Percentiles rank a stretch among this genome's conserved stretches.
These are phyloP conservation scores for Pseudohyphozyma bogoriensis DNA, from an alignment of 768 basidiomycete species.

Conservation along the genomic window DNA sequence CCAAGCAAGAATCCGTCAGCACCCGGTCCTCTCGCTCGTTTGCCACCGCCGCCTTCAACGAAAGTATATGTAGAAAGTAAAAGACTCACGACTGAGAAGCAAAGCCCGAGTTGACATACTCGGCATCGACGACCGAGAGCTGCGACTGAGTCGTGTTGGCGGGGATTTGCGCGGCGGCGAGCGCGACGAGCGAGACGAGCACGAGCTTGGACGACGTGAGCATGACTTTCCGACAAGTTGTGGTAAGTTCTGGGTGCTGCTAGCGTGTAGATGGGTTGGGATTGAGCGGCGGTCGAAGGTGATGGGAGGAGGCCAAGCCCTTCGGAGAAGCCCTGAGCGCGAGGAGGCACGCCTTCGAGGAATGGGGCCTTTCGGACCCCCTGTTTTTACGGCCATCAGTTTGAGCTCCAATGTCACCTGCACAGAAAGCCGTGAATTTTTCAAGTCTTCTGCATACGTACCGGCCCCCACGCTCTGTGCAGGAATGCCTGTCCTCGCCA, in stretches of 20 bases:
- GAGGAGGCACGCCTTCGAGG: too few relatives aligned
- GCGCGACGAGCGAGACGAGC: neutral
- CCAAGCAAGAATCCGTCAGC: too few relatives aligned
- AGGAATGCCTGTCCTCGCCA: too few relatives aligned
- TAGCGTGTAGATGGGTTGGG: neutral
- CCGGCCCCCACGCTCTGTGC: too few relatives aligned
- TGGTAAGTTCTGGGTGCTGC: neutral
- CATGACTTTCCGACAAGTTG: slow-evolving; percentile 51
- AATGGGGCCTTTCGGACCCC: too few relatives aligned
- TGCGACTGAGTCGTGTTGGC: neutral
- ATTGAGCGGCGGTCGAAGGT: neutral
- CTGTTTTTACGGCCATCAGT: neutral
- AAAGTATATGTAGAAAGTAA: too few relatives aligned
- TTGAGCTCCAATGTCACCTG: too few relatives aligned
- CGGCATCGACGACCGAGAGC: slow-evolving; percentile 11
- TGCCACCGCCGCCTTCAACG: too few relatives aligned
- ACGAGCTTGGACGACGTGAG: slow-evolving; percentile 47
- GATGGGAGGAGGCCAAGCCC: neutral
- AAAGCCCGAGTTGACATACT: slow-evolving; percentile 21
- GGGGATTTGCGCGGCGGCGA: neutral
- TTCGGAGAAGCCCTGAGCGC: too few relatives aligned
- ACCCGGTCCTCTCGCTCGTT: too few relatives aligned
- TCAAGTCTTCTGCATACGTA: too few relatives aligned
- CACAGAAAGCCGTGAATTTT: too few relatives aligned
- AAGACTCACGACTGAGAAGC: slow-evolving; percentile 4